Evolutionary conservation across 1,284 basidiomycete species (phyloP).

Genomic region (Malassezia restricta): DNA sequence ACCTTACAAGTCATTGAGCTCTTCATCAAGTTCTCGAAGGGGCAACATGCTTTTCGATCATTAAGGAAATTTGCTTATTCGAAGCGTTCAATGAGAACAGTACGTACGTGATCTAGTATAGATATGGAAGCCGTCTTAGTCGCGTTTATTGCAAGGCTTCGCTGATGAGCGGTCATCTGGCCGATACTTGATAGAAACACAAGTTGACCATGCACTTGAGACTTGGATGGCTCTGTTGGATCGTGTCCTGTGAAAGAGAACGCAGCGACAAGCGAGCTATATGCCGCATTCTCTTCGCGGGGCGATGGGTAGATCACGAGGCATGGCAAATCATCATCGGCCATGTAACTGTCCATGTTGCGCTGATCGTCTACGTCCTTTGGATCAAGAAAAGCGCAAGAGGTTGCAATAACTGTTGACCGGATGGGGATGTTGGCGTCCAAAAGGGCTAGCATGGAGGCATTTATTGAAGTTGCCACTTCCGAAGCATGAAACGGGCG

Average conservation of each 20-base stretch:
- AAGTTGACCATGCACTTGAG: background rate
- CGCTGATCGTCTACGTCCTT: constrained; percentile 10
- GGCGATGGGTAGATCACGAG: constrained; percentile 34
- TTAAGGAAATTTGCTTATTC: background rate
- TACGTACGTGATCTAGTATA: background rate
- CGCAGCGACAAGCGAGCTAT: constrained; percentile 34
- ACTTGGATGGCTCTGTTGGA: background rate
- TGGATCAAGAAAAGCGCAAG: constrained; percentile 45
- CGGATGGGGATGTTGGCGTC: constrained; percentile 49
- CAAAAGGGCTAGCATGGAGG: constrained; percentile 48
- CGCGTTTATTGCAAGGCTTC: background rate
- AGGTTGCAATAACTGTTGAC: constrained; percentile 48
- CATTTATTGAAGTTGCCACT: constrained; percentile 53
- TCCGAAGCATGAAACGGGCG: constrained; percentile 39
- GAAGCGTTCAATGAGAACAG: background rate
- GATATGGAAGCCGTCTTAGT: background rate
- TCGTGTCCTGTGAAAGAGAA: constrained; percentile 26
- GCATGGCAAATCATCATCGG: constrained; percentile 2
- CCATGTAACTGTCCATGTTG: background rate
- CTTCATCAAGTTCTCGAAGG: background rate
- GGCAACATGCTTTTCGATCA: too few relatives aligned
- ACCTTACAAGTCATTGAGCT: background rate
- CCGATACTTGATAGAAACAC: constrained; percentile 6
- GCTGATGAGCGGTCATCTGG: background rate
- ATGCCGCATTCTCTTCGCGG: constrained; percentile 23